These are phyloP conservation scores for Sabuloglossum arenarium DNA, from an alignment of 495 filamentous ascomycete genomes.

Conservation along the genomic window DNA sequence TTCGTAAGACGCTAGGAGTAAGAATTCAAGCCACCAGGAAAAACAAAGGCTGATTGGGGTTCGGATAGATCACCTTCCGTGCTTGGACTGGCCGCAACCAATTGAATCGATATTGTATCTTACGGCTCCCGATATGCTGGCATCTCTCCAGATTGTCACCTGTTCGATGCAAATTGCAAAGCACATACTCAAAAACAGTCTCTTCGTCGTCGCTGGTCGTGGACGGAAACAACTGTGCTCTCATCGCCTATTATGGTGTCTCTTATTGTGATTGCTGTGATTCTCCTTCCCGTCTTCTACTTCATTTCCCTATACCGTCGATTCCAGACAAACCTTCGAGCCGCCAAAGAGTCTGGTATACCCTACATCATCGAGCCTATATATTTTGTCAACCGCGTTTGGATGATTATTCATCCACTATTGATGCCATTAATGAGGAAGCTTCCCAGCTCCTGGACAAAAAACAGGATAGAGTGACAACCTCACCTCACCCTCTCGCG, in stretches of 20 bases:
- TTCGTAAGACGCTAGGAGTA: no score
- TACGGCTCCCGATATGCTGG: no score
- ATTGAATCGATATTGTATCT: no score
- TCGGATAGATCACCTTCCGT: no score
- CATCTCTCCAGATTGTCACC: no score
- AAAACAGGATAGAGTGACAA: constrained; percentile 25
- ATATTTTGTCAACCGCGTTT: constrained; percentile 20
- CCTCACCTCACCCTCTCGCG: not conserved
- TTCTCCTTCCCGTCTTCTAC: not conserved
- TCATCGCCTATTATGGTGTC: not conserved
- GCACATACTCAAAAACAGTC: no score
- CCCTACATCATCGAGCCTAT: constrained; percentile 16
- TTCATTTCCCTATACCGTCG: not conserved
- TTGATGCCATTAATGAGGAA: constrained; percentile 27
- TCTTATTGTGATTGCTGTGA: not conserved
- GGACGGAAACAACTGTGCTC: not conserved
- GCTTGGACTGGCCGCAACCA: no score
- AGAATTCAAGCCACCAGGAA: no score
- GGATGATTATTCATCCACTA: constrained; percentile 25
- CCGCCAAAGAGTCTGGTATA: constrained; percentile 18
- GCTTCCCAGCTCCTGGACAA: constrained; percentile 25
- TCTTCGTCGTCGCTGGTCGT: not conserved
- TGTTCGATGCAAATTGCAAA: no score
- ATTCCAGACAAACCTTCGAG: constrained; percentile 15
- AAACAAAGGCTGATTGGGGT: no score